phyloP scores from a whole-genome alignment of 2,329 filamentous ascomycete genomes.

The Penicillium sp. region DNA sequence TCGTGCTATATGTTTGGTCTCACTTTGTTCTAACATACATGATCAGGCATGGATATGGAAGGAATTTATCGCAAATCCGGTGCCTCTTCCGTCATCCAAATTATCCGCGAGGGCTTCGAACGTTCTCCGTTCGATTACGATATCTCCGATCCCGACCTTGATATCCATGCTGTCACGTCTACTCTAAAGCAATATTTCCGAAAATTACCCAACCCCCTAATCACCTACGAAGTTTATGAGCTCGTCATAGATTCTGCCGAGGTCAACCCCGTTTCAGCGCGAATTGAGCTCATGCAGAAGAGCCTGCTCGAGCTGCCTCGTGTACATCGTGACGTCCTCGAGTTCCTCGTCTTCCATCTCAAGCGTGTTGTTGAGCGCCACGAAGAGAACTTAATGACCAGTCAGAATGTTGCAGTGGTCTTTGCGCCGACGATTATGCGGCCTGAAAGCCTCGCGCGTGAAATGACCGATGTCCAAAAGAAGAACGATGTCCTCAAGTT shows the following conservation, averaged over 20 bases:
- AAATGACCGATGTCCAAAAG: conserved; percentile 92
- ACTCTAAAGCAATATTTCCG: conserved; percentile 97
- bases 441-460: conserved; percentile 80
- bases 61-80: conserved; percentile 98
- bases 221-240: conserved; percentile 93
- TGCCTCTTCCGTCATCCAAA: conserved; percentile 84
- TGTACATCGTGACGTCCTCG: conserved; percentile 82
- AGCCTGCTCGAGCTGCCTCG: conserved; percentile 77
- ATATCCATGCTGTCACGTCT: conserved; percentile 95
- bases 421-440: conserved; percentile 98
- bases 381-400: conserved; percentile 90
- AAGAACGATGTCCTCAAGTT: conserved; percentile 93
- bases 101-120: conserved; percentile 89
- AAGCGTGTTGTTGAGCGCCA: conserved; percentile 80
- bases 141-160: conserved; percentile 87
- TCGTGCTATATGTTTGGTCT: background rate
- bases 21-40: conserved; percentile 14
- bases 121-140: conserved; percentile 73
- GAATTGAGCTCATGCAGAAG: conserved; percentile 68
- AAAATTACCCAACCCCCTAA: conserved; percentile 80
- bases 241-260: conserved; percentile 69
- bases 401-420: conserved; percentile 92
- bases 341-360: conserved; percentile 92
- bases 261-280: conserved; percentile 64
- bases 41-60: conserved; percentile 79